These are phyloP conservation scores for Oryza meridionalis DNA, from an alignment of 176 grass and related monocot species.

Conservation along the genomic window DNA sequence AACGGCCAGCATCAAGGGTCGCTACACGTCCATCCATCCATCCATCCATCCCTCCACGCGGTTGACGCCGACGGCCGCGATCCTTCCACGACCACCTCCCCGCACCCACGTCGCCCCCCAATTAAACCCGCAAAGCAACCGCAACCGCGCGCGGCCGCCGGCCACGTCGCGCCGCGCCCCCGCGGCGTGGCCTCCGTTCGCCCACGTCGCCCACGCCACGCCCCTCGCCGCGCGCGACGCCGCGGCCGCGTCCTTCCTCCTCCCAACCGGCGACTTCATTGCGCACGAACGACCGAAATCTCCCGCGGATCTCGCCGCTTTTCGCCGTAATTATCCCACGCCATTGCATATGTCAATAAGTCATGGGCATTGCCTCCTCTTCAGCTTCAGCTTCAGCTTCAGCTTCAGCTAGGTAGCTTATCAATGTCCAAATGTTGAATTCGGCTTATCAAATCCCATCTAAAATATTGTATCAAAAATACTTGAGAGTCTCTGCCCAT, in stretches of 20 bases:
- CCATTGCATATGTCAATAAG: neutral
- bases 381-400: too few species aligned
- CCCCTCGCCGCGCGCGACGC: too few species aligned
- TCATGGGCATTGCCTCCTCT: neutral
- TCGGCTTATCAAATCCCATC: too few species aligned
- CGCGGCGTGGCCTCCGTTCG: slow-evolving; percentile 43
- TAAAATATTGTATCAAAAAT: neutral
- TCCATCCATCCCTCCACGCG: neutral
- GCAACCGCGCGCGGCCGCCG: neutral
- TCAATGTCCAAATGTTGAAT: neutral
- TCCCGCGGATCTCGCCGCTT: slow-evolving; percentile 24
- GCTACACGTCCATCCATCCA: slow-evolving; percentile 13
- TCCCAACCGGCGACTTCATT: slow-evolving; percentile 50
- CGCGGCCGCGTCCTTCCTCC: too few species aligned
- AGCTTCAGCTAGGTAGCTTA: neutral
- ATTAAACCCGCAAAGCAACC: slow-evolving; percentile 16
- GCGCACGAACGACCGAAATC: neutral
- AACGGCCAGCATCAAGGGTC: slow-evolving; percentile 6
- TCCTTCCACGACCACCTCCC: neutral
- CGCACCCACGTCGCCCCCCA: too few species aligned
- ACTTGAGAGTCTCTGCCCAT: neutral
- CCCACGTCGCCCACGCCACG: slow-evolving; percentile 30
- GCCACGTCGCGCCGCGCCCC: slow-evolving; percentile 22
- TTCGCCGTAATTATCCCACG: slow-evolving; percentile 18
- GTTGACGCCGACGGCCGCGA: neutral